Percentiles rank a stretch among this genome's conserved stretches.
These are phyloP conservation scores for Rhazya stricta DNA, from an alignment of 257 asterid species.

Conservation along the genomic window DNA sequence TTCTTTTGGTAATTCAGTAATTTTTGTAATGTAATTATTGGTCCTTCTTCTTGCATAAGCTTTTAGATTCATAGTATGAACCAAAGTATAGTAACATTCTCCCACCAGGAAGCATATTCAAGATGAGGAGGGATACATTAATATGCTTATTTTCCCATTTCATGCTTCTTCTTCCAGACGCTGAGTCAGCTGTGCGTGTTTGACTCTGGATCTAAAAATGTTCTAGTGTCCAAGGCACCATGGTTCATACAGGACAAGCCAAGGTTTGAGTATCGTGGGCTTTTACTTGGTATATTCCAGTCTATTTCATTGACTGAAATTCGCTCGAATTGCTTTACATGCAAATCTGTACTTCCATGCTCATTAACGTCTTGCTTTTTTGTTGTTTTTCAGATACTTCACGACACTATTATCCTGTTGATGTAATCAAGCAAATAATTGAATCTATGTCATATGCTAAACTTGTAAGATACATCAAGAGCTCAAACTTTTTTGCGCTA, in stretches of 20 bases:
- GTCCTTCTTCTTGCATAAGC: neutral
- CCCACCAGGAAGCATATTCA: neutral
- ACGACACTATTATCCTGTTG: slow-evolving; percentile 79
- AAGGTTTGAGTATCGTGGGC: slow-evolving; percentile 79
- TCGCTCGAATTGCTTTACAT: neutral
- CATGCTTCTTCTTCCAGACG: slow-evolving; percentile 46
- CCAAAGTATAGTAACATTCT: neutral
- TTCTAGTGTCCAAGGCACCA: slow-evolving; percentile 65
- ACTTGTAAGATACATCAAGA: slow-evolving; percentile 59
- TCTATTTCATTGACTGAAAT: neutral
- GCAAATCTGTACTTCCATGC: slow-evolving; percentile 7
- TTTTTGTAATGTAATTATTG: neutral
- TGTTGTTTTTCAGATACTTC: slow-evolving; percentile 67
- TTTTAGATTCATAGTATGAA: neutral
- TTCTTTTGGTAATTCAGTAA: neutral
- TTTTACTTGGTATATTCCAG: slow-evolving; percentile 53
- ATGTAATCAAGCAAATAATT: slow-evolving; percentile 76
- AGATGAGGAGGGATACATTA: neutral
- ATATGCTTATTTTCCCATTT: slow-evolving; percentile 11
- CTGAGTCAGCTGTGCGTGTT: slow-evolving; percentile 76
- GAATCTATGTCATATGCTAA: slow-evolving; percentile 93
- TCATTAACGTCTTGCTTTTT: slow-evolving; percentile 11
- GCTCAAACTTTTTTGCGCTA: slow-evolving; percentile 9
- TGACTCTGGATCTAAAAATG: slow-evolving; percentile 69
- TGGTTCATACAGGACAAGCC: slow-evolving; percentile 93